Conservation (phyloP, 1,139 yeast species). For the Torulaspora pretoriensis region DNA sequence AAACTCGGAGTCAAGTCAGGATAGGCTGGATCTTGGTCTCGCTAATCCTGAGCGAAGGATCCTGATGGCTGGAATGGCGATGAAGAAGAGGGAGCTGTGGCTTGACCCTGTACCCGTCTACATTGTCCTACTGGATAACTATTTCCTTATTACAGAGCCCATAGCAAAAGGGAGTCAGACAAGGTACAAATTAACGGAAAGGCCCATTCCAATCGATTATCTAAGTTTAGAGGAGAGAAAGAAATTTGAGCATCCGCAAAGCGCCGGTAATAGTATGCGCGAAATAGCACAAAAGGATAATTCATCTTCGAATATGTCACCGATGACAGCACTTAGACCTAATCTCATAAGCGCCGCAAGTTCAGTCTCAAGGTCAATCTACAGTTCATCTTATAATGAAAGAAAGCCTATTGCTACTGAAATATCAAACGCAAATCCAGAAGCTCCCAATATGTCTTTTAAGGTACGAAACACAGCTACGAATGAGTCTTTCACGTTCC, state of each 20-base stretch:
- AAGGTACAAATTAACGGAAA: conserved; percentile 47
- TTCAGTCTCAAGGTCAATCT: conserved; percentile 17
- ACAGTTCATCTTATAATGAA: conserved; percentile 11
- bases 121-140: conserved; percentile 68
- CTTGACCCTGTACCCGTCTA: conserved; percentile 49
- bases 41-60: conserved; percentile 55
- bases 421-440: conserved; percentile 19
- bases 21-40: conserved; percentile 47
- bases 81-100: conserved; percentile 60
- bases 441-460: conserved; percentile 39
- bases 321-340: conserved; percentile 22
- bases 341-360: conserved; percentile 23
- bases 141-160: conserved; percentile 59
- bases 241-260: conserved; percentile 12
- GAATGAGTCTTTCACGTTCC: conserved; percentile 53
- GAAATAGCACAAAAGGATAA: conserved; percentile 14
- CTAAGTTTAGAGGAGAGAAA: conserved; percentile 46
- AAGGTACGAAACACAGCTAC: conserved; percentile 49
- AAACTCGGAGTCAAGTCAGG: conserved; percentile 37
- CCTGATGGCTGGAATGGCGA: conserved; percentile 56
- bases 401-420: conserved; percentile 11
- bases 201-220: conserved; percentile 59
- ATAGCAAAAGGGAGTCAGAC: conserved; percentile 24
- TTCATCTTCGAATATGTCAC: conserved; percentile 24
- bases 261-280: conserved; percentile 9